These are phyloP conservation scores for Rhodotorula taiwanensis DNA, from an alignment of 768 basidiomycete species.

Conservation along the genomic window DNA sequence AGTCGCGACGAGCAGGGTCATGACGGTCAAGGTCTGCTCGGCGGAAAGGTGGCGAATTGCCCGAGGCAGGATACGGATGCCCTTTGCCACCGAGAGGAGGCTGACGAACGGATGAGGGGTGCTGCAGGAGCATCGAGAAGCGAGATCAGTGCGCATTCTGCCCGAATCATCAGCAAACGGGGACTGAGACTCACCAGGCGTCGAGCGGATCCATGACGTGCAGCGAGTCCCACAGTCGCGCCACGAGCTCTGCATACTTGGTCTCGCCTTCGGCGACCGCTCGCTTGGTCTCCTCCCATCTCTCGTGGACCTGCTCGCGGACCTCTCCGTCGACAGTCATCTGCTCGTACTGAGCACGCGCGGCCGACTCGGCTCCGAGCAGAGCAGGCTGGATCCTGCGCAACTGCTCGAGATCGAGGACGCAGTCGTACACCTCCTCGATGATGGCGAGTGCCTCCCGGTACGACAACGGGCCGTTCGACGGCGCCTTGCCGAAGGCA, in stretches of 20 bases:
- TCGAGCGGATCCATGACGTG: conserved; percentile 85
- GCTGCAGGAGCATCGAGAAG: too few relatives aligned
- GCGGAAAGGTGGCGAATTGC: conserved; percentile 73
- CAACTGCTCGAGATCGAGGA: conserved; percentile 76
- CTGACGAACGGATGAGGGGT: conserved; percentile 96
- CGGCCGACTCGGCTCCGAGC: background rate
- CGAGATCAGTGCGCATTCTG: too few relatives aligned
- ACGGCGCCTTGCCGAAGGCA: too few relatives aligned
- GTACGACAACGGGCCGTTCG: conserved; percentile 54
- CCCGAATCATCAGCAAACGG: too few relatives aligned
- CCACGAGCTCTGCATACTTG: conserved; percentile 48
- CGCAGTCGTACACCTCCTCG: conserved; percentile 76
- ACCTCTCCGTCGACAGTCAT: conserved; percentile 35
- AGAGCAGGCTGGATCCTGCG: conserved; percentile 62
- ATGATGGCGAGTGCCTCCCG: conserved; percentile 70
- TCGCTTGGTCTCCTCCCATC: conserved; percentile 54
- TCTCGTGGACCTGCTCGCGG: conserved; percentile 20
- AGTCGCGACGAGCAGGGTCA: conserved; percentile 87
- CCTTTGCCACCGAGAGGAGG: conserved; percentile 76
- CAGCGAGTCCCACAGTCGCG: conserved; percentile 70
- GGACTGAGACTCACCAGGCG: conserved; percentile 74
- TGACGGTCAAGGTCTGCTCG: conserved; percentile 71
- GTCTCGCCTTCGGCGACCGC: conserved; percentile 21
- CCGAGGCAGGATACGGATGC: conserved; percentile 84
- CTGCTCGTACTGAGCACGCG: conserved; percentile 20